Conservation (phyloP, 441 rosid species). For the Jatropha podagrica region DNA sequence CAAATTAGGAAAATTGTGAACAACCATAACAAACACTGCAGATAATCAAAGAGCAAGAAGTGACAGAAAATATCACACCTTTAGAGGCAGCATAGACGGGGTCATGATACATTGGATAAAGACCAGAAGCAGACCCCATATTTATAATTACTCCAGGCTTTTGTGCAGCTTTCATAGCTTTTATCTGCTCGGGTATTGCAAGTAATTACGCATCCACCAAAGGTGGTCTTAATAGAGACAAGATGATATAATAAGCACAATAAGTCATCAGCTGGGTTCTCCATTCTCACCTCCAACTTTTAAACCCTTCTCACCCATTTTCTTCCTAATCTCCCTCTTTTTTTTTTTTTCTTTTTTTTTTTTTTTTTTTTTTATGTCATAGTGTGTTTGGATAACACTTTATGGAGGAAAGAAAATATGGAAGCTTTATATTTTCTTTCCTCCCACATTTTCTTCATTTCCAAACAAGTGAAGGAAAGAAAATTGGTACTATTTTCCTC, state of each 20-base stretch:
- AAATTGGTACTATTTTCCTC: no score
- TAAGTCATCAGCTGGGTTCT: neutral
- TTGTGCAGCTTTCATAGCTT: constrained; percentile 62
- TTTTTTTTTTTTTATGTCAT: no score
- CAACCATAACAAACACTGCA: neutral
- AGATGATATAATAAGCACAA: no score
- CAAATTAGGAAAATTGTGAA: neutral
- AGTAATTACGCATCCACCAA: neutral
- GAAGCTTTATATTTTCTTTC: no score
- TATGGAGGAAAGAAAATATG: no score
- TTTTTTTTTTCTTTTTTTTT: no score
- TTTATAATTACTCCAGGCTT: constrained; percentile 94
- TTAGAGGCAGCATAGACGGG: constrained; percentile 79
- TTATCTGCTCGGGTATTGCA: constrained; percentile 48
- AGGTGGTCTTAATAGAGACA: neutral
- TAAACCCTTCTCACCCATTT: no score
- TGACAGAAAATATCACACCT: constrained; percentile 44
- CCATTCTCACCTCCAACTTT: no score
- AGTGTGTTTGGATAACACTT: no score
- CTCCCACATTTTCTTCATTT: no score
- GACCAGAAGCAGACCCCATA: constrained; percentile 89
- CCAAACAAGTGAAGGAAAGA: no score
- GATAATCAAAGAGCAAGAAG: neutral
- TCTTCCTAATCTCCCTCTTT: no score
- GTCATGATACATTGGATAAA: constrained; percentile 64